Evolutionary conservation across 2,329 filamentous ascomycete genomes (phyloP), one percentile per base, ranked within the genome.

Genomic region (Xylariaceae sp.): DNA sequence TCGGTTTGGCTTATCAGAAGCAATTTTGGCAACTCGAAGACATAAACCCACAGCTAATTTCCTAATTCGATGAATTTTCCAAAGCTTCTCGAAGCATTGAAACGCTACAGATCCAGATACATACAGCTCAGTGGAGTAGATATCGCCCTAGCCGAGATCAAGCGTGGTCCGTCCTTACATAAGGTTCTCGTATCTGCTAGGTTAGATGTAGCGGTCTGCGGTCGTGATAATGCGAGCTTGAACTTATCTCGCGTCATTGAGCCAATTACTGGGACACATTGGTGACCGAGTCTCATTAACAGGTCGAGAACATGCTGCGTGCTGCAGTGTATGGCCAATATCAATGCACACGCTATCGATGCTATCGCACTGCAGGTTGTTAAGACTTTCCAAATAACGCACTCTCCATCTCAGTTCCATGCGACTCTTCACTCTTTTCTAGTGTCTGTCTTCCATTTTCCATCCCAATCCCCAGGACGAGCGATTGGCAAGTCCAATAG

Each of bases 11-110:
- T 37, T 37, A 16, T 37, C 32, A 52, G 45, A 21, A 48, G 37
- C 46, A 26, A 52, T 51, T 56, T 44, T 37, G 43, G 45, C 52
- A 56, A 44, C 45, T 54, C 51, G 23, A 20, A 37, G 53, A 56
- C 50, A 52, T 52, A 29, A 56, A 18, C 47, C 47, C 51, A 52
- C 44, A 61, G 50, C 52, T 52, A 20, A n/a, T 42, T 29, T 58
- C 32, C 19, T 50, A 44, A 49, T 61, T 61, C 4, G 53, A 20
- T n/a, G 47, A 40, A 29, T 18, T 29, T 37, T 29, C n/a, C 41
- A 20, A 21, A 37, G 23, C 40, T 45, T 32, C 29, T 47, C 2
- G 16, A 41, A 42, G 50, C 21, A 44, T 56, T 56, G 32, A 14
- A 29, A 29, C 26, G 5, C 26, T 29, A 10, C 26, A 6, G 26